Percentiles rank a stretch among this genome's conserved stretches.
These are phyloP conservation scores for Erigeron canadensis DNA, from an alignment of 129 eudicot genomes.

Conservation along the genomic window DNA sequence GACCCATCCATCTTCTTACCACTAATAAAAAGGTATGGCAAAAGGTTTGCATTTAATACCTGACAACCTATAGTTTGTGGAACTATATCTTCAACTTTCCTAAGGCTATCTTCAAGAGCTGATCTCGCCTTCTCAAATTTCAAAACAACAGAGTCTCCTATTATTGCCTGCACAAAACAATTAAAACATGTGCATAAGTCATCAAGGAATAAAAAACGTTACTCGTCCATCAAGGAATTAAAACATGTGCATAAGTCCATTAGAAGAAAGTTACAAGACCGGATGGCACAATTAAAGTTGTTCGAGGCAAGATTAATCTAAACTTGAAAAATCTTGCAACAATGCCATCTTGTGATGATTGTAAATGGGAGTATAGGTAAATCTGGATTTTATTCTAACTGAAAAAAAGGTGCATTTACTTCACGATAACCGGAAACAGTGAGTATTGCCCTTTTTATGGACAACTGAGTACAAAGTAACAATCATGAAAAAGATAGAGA, in stretches of 20 bases:
- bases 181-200: background rate
- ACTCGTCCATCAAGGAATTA: background rate
- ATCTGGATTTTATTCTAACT: background rate
- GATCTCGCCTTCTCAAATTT: conserved; percentile 89
- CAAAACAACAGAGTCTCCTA: conserved; percentile 84
- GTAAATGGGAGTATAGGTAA: background rate
- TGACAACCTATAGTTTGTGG: conserved; percentile 87
- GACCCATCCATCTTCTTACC: background rate
- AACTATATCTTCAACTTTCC: conserved; percentile 90
- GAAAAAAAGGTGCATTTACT: background rate
- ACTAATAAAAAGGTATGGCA: background rate
- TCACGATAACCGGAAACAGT: too few species aligned
- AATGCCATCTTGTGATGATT: background rate
- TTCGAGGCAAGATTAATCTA: too few species aligned
- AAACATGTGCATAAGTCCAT: too few species aligned
- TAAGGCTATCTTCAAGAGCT: conserved; percentile 78
- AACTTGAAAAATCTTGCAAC: too few species aligned
- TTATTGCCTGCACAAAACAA: conserved; percentile 66
- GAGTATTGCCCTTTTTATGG: too few species aligned
- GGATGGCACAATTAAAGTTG: too few species aligned
- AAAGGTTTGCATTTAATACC: conserved; percentile 45
- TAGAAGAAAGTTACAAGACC: too few species aligned
- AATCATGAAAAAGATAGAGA: background rate
- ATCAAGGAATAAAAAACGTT: background rate
- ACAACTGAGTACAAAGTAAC: background rate